A percentile compares a stretch with the other conserved stretches of the same genome.
phyloP scores from a whole-genome alignment of 371 early-diverging fungal species.

The Blastocladiella emersonii region DNA sequence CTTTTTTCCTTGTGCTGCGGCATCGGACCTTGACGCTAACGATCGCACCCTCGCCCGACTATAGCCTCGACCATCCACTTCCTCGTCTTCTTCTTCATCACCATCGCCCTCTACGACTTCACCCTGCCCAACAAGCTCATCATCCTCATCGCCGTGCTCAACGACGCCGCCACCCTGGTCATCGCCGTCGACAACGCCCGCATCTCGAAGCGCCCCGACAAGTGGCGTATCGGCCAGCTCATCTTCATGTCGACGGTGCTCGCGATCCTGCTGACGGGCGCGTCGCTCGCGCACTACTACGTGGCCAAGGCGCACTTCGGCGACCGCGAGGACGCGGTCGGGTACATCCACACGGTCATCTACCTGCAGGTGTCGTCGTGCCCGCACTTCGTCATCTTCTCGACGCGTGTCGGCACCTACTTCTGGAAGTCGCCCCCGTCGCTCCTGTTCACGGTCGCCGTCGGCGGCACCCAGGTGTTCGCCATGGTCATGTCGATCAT shows the following conservation, averaged over 20 bases:
- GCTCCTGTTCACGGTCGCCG: slow-evolving; percentile 57
- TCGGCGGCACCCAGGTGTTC: slow-evolving; percentile 79
- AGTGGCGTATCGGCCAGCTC: slow-evolving; percentile 83
- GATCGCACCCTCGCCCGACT: too few relatives aligned
- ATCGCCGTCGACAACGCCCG: slow-evolving; percentile 82
- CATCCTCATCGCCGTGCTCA: slow-evolving; percentile 57
- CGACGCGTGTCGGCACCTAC: slow-evolving; percentile 79
- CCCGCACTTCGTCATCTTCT: slow-evolving; percentile 92
- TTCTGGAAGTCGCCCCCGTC: slow-evolving; percentile 78
- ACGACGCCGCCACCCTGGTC: slow-evolving; percentile 83
- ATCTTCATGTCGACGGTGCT: slow-evolving; percentile 60
- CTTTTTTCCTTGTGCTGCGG: too few relatives aligned
- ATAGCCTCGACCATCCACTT: slow-evolving; percentile 83
- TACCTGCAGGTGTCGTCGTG: slow-evolving; percentile 80
- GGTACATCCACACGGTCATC: slow-evolving; percentile 63
- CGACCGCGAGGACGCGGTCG: slow-evolving; percentile 10
- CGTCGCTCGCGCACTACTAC: slow-evolving; percentile 74
- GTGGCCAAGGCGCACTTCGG: slow-evolving; percentile 48
- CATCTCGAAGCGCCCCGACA: slow-evolving; percentile 73
- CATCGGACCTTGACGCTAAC: too few relatives aligned
- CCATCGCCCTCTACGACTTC: slow-evolving; percentile 64
- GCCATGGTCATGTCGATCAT: slow-evolving; percentile 75
- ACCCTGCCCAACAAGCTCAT: slow-evolving; percentile 64
- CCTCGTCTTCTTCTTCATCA: slow-evolving; percentile 79
- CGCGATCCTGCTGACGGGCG: slow-evolving; percentile 49